phyloP scores from a whole-genome alignment of 257 asterid species.

The Linaria vulgaris region DNA sequence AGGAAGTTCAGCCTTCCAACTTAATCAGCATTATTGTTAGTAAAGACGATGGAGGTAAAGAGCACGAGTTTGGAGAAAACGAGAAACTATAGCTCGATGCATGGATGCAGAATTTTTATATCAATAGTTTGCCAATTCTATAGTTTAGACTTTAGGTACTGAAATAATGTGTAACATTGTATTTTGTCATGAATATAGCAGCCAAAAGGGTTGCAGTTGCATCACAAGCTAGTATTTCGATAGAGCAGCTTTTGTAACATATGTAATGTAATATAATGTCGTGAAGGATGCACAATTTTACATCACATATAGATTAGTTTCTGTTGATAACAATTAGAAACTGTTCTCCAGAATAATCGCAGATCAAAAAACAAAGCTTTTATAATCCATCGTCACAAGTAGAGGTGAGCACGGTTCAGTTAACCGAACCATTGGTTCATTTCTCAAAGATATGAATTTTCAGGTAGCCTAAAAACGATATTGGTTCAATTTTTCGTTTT shows the following conservation, averaged over 20 bases:
- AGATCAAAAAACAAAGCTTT: no score
- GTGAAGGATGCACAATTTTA: no score
- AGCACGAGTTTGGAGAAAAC: constrained; percentile 31
- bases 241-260: not conserved
- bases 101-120: not conserved
- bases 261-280: not conserved
- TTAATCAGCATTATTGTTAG: constrained; percentile 46
- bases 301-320: no score
- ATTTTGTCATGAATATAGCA: not conserved
- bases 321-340: no score
- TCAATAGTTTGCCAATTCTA: not conserved
- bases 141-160: constrained; percentile 10
- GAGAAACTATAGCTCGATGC: constrained; percentile 24
- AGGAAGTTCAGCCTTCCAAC: constrained; percentile 58
- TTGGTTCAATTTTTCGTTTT: no score
- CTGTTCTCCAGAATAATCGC: no score
- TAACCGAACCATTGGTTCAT: no score
- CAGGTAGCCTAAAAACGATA: no score
- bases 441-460: no score
- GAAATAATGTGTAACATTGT: not conserved
- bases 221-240: not conserved
- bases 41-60: constrained; percentile 38
- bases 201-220: no score
- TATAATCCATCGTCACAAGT: no score
- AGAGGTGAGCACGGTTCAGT: no score